Conservation (phyloP, 1,284 basidiomycete genomes). For the Marasmius sp. region DNA sequence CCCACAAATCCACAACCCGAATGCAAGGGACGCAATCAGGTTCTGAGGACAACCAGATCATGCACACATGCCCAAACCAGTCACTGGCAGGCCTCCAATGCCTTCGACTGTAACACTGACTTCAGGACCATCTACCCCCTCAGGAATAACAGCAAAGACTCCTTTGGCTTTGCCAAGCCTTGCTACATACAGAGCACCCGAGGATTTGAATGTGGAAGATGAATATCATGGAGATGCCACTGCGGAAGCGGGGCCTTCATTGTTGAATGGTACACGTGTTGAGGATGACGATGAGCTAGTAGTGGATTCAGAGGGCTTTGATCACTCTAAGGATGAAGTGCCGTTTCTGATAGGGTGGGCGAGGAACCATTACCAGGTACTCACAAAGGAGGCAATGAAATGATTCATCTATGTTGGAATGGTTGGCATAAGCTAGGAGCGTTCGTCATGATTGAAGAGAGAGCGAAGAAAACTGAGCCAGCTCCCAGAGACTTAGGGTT, state of each 20-base stretch:
- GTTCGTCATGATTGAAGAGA: too few species aligned
- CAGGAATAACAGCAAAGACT: slow-evolving; percentile 15
- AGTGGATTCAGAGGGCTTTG: too few species aligned
- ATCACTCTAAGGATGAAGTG: slow-evolving; percentile 6
- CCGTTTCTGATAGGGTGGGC: slow-evolving; percentile 23
- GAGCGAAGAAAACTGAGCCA: too few species aligned
- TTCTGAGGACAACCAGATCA: too few species aligned
- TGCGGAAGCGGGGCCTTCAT: slow-evolving; percentile 35
- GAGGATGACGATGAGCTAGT: slow-evolving; percentile 29
- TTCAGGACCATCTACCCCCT: slow-evolving; percentile 15
- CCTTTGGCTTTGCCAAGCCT: slow-evolving; percentile 43
- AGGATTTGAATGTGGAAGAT: slow-evolving; percentile 47
- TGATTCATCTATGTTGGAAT: too few species aligned
- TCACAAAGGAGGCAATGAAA: too few species aligned
- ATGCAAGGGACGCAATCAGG: too few species aligned
- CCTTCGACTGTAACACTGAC: slow-evolving; percentile 24
- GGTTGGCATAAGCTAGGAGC: too few species aligned
- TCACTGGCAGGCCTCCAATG: slow-evolving; percentile 37
- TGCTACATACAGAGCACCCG: slow-evolving; percentile 61
- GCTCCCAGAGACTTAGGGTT: too few species aligned
- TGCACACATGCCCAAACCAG: slow-evolving; percentile 18
- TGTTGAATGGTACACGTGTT: slow-evolving; percentile 14
- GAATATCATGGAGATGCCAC: slow-evolving; percentile 8
- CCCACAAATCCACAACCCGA: too few species aligned
- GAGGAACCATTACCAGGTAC: slow-evolving; percentile 30